These are phyloP conservation scores for Phaffomyces antillensis DNA, from an alignment of 805 yeast species.

Conservation along the genomic window DNA sequence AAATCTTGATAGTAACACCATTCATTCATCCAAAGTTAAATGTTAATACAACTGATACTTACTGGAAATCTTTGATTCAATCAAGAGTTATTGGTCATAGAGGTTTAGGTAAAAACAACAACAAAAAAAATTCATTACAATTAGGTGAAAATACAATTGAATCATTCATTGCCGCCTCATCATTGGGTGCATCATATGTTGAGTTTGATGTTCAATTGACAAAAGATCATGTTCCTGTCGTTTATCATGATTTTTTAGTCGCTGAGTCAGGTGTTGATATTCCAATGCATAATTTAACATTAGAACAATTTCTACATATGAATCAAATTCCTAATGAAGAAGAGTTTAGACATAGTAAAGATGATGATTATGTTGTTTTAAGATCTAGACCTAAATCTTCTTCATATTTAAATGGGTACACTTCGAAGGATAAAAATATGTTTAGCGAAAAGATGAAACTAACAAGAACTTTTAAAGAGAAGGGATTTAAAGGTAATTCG, in stretches of 20 bases:
- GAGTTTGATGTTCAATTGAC: slow-evolving; percentile 96
- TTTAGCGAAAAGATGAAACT: slow-evolving; percentile 61
- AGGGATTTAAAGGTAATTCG: slow-evolving; percentile 88
- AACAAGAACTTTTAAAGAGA: slow-evolving; percentile 81
- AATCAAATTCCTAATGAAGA: slow-evolving; percentile 25
- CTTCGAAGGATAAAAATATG: slow-evolving; percentile 2
- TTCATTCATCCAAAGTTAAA: slow-evolving; percentile 65
- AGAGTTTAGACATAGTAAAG: slow-evolving; percentile 11
- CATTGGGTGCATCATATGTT: slow-evolving; percentile 91
- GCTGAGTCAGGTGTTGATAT: slow-evolving; percentile 95
- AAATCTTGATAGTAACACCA: slow-evolving; percentile 62
- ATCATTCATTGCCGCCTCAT: slow-evolving; percentile 92
- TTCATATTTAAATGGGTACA: slow-evolving; percentile 7
- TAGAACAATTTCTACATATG: slow-evolving; percentile 74
- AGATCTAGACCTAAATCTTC: slow-evolving; percentile 21
- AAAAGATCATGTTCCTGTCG: slow-evolving; percentile 84
- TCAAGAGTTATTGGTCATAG: slow-evolving; percentile 95
- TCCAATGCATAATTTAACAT: slow-evolving; percentile 89
- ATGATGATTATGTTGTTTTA: slow-evolving; percentile 22
- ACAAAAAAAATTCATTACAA: slow-evolving; percentile 69
- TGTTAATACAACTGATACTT: slow-evolving; percentile 62
- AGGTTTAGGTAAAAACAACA: slow-evolving; percentile 84
- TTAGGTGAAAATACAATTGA: slow-evolving; percentile 94
- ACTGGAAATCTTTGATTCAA: slow-evolving; percentile 85
- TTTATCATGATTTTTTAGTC: slow-evolving; percentile 89